Evolutionary conservation across 805 yeast genomes (phyloP), one percentile per base, ranked within the genome.

Genomic region (Yarrowia divulgata): DNA sequence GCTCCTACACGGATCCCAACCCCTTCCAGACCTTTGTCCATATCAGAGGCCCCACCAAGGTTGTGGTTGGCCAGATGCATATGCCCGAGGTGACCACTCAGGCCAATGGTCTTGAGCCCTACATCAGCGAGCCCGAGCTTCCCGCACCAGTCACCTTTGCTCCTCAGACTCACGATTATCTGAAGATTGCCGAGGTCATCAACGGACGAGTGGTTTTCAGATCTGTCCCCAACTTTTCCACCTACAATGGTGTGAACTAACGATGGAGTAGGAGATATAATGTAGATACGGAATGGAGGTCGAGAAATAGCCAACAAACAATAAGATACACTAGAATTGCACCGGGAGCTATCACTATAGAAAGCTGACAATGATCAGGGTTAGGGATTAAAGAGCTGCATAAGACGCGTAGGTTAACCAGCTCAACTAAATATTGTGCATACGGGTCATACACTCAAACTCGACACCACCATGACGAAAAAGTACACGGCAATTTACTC

Each of bases 191-290:
- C 8, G 57, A 63, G 57, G 68, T 63, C 9, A 32, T 63, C 8
- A 63, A 63, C n/a, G 68, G 68, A 6, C 12, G 39, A 6, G 68
- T 63, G 23, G 68, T 63, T 16, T 63, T 63, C 35, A n/a, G 57
- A 19, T 37, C 48, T 8, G 68, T 63, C 3, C 68, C 68, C 13
- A 63, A 63, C 39, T 63, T 63, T 23, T 37, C 43, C 57, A 48
- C 43, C 10, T 63, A 63, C 10, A 63, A 35, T 4, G 68, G 66
- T 13, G 52, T 60, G 9, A 60, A 57, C 10, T 35, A 35, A 18
- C 32, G 12, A 8, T 46, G 14, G 4, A 19, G 32, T 46, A 13
- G 34, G 34, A 16, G 16, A 39, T 34, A 8, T 34, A 9, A 34
- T 23, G 29, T 23, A 23, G 29, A 23, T 23, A 23, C 29, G 29